Evolutionary conservation across 179 eudicot species (phyloP).

Genomic region (Spergularia azorica): DNA sequence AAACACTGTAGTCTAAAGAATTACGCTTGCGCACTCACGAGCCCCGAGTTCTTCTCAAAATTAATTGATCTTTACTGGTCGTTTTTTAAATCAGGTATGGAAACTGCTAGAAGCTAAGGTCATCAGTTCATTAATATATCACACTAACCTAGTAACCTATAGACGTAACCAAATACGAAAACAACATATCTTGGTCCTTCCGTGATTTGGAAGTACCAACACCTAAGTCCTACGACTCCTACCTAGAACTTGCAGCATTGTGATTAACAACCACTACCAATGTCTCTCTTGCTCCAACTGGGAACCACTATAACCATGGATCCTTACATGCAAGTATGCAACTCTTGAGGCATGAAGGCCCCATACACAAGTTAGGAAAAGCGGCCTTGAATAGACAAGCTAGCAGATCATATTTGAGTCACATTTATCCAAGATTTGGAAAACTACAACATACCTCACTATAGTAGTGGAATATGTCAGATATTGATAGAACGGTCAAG

Average conservation of each 20-base stretch:
- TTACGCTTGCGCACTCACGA: background rate
- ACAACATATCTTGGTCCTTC: too few relatives aligned
- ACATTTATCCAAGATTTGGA: slow-evolving; percentile 8
- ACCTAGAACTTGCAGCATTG: background rate
- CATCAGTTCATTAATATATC: too few relatives aligned
- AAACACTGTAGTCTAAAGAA: too few relatives aligned
- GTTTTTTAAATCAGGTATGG: too few relatives aligned
- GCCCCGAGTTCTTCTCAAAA: background rate
- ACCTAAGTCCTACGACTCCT: too few relatives aligned
- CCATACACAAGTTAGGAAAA: background rate
- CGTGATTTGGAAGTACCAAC: too few relatives aligned
- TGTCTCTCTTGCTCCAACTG: background rate
- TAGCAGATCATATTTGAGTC: background rate
- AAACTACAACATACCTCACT: slow-evolving; percentile 50
- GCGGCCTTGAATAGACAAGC: background rate
- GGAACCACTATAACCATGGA: background rate
- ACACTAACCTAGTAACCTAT: too few relatives aligned
- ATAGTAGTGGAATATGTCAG: slow-evolving; percentile 84
- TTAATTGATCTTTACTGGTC: background rate
- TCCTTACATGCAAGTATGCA: background rate
- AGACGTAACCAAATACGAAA: too few relatives aligned
- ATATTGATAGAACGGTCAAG: slow-evolving; percentile 69
- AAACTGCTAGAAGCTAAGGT: too few relatives aligned
- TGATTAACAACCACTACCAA: background rate
- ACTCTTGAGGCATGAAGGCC: background rate